A percentile compares a stretch with the other conserved stretches of the same genome.
These are phyloP conservation scores for Elongisporangium anandrum DNA, from an alignment of 352 stramenopile species.

Conservation along the genomic window DNA sequence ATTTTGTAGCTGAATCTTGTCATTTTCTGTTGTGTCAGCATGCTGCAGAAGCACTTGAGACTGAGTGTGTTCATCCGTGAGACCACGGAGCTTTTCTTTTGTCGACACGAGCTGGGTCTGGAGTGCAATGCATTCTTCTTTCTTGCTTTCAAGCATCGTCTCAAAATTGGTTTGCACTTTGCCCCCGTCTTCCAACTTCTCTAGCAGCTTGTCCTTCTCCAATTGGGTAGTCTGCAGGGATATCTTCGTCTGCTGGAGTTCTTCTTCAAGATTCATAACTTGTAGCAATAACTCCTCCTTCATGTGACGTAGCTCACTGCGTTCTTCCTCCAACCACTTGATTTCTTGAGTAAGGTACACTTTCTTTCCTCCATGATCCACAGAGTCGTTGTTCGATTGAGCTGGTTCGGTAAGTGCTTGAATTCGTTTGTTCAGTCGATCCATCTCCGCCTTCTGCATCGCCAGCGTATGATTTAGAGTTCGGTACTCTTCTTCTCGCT, in stretches of 20 bases:
- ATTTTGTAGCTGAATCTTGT: slow-evolving; percentile 64
- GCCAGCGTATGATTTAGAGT: slow-evolving; percentile 49
- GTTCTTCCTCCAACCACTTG: slow-evolving; percentile 72
- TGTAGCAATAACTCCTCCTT: slow-evolving; percentile 58
- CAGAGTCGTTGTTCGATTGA: slow-evolving; percentile 2
- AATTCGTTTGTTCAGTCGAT: slow-evolving; percentile 37
- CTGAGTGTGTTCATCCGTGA: slow-evolving; percentile 33
- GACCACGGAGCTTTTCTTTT: slow-evolving; percentile 43
- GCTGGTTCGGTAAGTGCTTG: slow-evolving; percentile 18
- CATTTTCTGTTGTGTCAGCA: slow-evolving; percentile 56
- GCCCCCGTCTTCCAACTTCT: slow-evolving; percentile 26
- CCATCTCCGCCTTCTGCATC: slow-evolving; percentile 51
- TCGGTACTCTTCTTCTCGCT: slow-evolving; percentile 70
- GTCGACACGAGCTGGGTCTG: slow-evolving; percentile 37
- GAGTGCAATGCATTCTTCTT: slow-evolving; percentile 31
- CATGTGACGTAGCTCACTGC: slow-evolving; percentile 39
- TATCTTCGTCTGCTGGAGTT: slow-evolving; percentile 36
- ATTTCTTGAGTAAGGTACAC: slow-evolving; percentile 53
- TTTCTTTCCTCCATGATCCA: slow-evolving; percentile 16
- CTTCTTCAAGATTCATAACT: slow-evolving; percentile 54
- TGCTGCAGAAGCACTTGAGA: slow-evolving; percentile 31
- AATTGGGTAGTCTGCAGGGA: slow-evolving; percentile 25
- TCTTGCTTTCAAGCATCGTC: slow-evolving; percentile 49
- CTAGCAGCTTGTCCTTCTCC: slow-evolving; percentile 43
- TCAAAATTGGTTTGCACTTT: slow-evolving; percentile 42